Evolutionary conservation across 2,329 filamentous ascomycete species (phyloP).

Genomic region (Xylariaceae sp.): DNA sequence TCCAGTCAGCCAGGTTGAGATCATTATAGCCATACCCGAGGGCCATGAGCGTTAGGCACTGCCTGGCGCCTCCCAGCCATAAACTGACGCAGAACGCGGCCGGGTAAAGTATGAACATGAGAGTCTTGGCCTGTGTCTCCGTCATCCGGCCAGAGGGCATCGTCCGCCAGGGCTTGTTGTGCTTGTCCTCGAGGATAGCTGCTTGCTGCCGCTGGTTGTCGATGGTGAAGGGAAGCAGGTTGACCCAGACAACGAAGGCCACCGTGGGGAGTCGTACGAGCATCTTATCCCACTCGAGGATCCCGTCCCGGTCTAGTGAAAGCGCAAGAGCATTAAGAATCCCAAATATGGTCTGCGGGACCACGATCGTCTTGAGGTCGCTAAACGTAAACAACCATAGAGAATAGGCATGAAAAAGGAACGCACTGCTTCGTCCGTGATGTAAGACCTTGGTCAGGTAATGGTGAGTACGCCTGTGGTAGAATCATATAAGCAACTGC

Average conservation of each 20-base stretch:
- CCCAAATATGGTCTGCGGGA: conserved; percentile 11
- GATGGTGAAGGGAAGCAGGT: conserved; percentile 11
- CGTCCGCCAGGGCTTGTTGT: conserved; percentile 15
- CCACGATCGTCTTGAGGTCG: conserved; percentile 16
- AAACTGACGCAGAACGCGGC: neutral
- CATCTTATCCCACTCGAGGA: neutral
- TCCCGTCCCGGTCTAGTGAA: neutral
- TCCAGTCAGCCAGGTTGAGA: conserved; percentile 10
- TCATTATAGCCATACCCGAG: conserved; percentile 10
- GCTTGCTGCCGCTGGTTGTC: conserved; percentile 8
- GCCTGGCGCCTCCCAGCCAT: conserved; percentile 1
- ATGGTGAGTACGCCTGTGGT: neutral
- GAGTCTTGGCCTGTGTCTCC: neutral
- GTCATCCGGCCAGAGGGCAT: conserved; percentile 4
- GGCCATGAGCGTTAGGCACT: neutral
- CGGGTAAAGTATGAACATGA: conserved; percentile 6
- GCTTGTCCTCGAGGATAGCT: conserved; percentile 7
- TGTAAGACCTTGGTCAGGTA: neutral
- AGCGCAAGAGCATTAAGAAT: neutral
- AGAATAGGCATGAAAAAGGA: neutral
- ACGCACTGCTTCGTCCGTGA: neutral
- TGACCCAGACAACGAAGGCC: conserved; percentile 8
- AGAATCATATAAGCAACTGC: neutral
- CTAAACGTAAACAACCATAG: conserved; percentile 17
- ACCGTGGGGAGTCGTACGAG: conserved; percentile 5